Conservation (phyloP, 495 filamentous ascomycete genomes). For the Chaetomium fimeti region DNA sequence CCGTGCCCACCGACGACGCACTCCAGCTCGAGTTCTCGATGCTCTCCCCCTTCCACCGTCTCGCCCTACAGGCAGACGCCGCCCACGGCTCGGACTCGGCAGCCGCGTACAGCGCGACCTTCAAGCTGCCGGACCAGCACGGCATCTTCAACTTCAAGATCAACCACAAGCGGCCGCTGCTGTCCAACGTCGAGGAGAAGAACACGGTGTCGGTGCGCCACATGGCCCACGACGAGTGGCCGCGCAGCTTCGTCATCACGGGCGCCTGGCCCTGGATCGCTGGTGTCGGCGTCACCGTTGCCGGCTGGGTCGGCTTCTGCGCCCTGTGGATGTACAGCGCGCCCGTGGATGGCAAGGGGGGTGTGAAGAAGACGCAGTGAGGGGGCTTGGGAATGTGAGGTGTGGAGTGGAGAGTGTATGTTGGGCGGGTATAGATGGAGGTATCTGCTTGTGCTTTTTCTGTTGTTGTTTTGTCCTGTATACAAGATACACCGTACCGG, state of each 20-base stretch:
- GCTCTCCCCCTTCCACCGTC: conserved; percentile 97
- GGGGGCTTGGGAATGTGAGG: not conserved
- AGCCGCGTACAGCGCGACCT: conserved; percentile 70
- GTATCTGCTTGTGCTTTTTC: not conserved
- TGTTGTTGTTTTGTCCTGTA: conserved; percentile 10
- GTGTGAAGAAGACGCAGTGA: conserved; percentile 70
- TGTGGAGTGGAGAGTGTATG: not conserved
- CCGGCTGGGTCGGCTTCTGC: conserved; percentile 82
- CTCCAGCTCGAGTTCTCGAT: conserved; percentile 97
- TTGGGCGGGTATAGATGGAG: conserved; percentile 8
- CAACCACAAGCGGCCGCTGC: conserved; percentile 93
- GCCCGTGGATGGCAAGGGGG: conserved; percentile 53
- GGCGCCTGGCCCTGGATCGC: conserved; percentile 95
- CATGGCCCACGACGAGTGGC: conserved; percentile 96
- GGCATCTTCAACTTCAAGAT: conserved; percentile 96
- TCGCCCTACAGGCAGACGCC: conserved; percentile 60
- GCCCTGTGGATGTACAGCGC: conserved; percentile 86
- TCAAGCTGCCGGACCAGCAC: conserved; percentile 90
- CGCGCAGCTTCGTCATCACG: conserved; percentile 82
- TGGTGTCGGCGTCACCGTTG: conserved; percentile 78
- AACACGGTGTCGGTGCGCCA: conserved; percentile 89
- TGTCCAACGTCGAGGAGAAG: conserved; percentile 90
- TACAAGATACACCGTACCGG: conserved; percentile 14
- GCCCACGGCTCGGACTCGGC: conserved; percentile 58
- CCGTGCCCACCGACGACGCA: conserved; percentile 62